Evolutionary conservation across 2,329 filamentous ascomycete genomes (phyloP).

Genomic region (Emericellopsis cladophorae): DNA sequence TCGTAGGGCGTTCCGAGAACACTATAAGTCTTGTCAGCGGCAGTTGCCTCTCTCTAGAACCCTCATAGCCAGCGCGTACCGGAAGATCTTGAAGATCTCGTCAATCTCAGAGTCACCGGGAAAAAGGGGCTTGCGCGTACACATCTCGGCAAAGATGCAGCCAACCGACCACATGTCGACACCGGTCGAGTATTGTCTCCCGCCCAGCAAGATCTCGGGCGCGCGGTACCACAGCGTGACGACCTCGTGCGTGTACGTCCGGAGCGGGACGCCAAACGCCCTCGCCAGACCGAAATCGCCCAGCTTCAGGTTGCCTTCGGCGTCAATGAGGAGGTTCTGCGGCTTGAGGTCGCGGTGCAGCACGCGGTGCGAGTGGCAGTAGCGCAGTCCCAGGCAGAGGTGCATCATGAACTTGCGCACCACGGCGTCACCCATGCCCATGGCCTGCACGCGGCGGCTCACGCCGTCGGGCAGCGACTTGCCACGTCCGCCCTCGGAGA

Average conservation of each 20-base stretch:
- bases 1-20: conserved; percentile 76
- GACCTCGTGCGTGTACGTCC: conserved; percentile 91
- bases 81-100: conserved; percentile 48
- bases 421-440: conserved; percentile 68
- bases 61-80: conserved; percentile 33
- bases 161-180: conserved; percentile 95
- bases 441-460: conserved; percentile 45
- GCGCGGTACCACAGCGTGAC: conserved; percentile 90
- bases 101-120: conserved; percentile 66
- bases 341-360: conserved; percentile 84
- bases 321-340: conserved; percentile 78
- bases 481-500: conserved; percentile 72
- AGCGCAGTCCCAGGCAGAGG: conserved; percentile 70
- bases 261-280: conserved; percentile 80
- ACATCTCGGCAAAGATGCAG: conserved; percentile 95
- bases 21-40: conserved; percentile 21
- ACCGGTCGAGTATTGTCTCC: conserved; percentile 83
- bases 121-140: conserved; percentile 83
- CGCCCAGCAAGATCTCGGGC: conserved; percentile 81
- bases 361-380: conserved; percentile 81
- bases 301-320: conserved; percentile 78
- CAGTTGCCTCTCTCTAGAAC: neutral
- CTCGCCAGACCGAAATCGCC: conserved; percentile 83
- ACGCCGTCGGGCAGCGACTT: conserved; percentile 74
- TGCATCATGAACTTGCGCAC: conserved; percentile 91